Conservation (phyloP, 306 rosid genomes). For the Nissolia schottii region DNA sequence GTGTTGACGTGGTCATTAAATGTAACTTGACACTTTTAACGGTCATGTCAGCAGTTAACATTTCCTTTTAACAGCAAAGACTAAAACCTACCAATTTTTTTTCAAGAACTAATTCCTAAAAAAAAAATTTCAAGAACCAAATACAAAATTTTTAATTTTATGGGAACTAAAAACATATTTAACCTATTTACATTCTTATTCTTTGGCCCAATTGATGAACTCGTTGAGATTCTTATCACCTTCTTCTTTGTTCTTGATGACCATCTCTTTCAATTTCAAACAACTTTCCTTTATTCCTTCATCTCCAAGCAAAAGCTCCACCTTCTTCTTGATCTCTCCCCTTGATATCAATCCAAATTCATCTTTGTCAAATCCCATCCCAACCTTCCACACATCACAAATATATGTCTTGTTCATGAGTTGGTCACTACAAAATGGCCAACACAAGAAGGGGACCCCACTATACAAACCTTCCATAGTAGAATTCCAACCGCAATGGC, state of each 20-base stretch:
- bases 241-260: conserved; percentile 17
- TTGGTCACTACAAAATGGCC: conserved; percentile 57
- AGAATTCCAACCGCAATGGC: conserved; percentile 66
- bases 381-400: conserved; percentile 58
- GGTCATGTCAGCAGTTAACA: too few relatives aligned
- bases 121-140: too few relatives aligned
- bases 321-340: conserved; percentile 43
- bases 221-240: conserved; percentile 29
- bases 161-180: too few relatives aligned
- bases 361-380: conserved; percentile 35
- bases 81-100: too few relatives aligned
- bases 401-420: conserved; percentile 35
- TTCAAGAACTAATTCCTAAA: too few relatives aligned
- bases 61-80: too few relatives aligned
- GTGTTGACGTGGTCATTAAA: too few relatives aligned
- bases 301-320: conserved; percentile 36
- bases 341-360: conserved; percentile 30
- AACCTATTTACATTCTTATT: too few relatives aligned
- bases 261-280: conserved; percentile 17
- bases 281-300: conserved; percentile 27
- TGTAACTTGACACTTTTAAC: too few relatives aligned
- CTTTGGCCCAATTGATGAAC: conserved; percentile 36
- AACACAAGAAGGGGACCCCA: conserved; percentile 53
- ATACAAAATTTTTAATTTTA: too few relatives aligned
- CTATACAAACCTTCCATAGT: conserved; percentile 42